phyloP scores from a whole-genome alignment of 805 yeast genomes.

The Nakazawaea peltata region DNA sequence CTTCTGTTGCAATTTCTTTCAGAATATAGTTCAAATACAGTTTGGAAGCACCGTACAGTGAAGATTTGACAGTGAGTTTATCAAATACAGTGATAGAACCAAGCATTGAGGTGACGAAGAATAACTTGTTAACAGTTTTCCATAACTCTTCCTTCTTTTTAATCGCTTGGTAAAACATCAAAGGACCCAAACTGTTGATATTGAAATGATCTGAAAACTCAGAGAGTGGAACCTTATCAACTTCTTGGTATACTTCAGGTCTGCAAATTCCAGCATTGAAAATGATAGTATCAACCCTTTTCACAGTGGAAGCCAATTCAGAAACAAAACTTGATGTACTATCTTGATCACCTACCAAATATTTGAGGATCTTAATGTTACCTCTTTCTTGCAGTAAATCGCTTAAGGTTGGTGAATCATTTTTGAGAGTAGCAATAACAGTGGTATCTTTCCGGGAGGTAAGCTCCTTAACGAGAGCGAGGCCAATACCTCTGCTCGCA shows the following conservation, averaged over 20 bases:
- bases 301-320: no score
- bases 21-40: background rate
- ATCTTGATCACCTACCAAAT: no score
- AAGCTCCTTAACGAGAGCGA: conserved; percentile 21
- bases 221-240: no score
- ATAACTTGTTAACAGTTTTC: background rate
- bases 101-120: background rate
- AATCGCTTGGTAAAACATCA: background rate
- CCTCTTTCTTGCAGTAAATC: no score
- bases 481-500: conserved; percentile 35
- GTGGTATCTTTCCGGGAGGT: conserved; percentile 13
- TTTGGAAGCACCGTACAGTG: background rate
- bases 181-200: background rate
- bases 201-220: no score
- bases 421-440: conserved; percentile 19
- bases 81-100: background rate
- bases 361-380: no score
- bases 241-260: no score
- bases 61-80: background rate
- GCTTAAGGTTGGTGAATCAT: no score
- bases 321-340: no score
- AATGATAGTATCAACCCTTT: background rate
- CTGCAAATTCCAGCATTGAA: no score
- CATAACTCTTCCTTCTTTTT: background rate
- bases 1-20: background rate